Evolutionary conservation across 2,329 filamentous ascomycete genomes (phyloP).

Genomic region (Endocalyx cinctus): DNA sequence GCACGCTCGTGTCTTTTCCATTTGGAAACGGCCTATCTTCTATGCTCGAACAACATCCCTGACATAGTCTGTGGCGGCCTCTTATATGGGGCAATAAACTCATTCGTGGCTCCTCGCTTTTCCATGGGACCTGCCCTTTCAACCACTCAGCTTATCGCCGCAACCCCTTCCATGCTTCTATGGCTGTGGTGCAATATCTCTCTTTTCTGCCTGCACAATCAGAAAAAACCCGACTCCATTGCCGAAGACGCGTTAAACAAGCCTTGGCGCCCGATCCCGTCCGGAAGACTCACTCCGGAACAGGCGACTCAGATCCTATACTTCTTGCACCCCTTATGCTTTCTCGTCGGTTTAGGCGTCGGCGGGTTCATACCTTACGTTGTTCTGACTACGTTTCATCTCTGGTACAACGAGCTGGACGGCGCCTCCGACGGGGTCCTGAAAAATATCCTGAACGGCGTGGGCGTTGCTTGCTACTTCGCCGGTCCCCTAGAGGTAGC

Average conservation of each 20-base stretch:
- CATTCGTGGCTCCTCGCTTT: conserved; percentile 3
- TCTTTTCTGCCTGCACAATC: conserved; percentile 14
- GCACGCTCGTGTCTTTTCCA: conserved; percentile 3
- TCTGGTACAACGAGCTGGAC: conserved; percentile 9
- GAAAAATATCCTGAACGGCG: conserved; percentile 6
- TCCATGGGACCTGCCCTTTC: conserved; percentile 4
- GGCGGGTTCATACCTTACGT: conserved; percentile 4
- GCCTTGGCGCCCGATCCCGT: conserved; percentile 12
- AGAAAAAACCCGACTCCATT: conserved; percentile 3
- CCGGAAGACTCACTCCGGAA: conserved; percentile 4
- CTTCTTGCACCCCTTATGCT: too few species aligned
- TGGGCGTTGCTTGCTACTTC: conserved; percentile 8
- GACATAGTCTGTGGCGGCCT: conserved; percentile 1
- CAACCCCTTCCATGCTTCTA: conserved; percentile 2
- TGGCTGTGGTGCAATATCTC: conserved; percentile 12
- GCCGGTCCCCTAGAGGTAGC: conserved; percentile 6
- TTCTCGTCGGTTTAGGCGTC: too few species aligned
- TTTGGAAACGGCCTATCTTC: conserved; percentile 6
- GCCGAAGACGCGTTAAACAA: conserved; percentile 14
- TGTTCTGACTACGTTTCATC: conserved; percentile 1
- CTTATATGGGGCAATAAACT: conserved; percentile 8
- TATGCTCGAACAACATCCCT: conserved; percentile 4
- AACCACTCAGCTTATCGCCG: conserved; percentile 2
- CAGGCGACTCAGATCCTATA: conserved; percentile 7
- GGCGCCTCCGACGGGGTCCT: conserved; percentile 4